Evolutionary conservation across 1,284 basidiomycete species (phyloP).

Genomic region (Malassezia caprae): DNA sequence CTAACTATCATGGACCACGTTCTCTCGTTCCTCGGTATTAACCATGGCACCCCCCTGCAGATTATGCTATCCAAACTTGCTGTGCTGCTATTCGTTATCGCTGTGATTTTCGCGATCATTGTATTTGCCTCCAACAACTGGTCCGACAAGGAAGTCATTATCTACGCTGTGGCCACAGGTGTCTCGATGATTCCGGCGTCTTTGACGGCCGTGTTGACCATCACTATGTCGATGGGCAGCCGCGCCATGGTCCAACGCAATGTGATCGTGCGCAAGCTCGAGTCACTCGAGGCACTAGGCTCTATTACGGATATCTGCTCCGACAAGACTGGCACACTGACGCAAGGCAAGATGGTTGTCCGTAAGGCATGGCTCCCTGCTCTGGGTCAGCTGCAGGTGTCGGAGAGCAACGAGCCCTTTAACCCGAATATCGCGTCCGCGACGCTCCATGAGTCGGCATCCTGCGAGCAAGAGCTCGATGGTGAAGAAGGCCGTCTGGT

Average conservation of each 20-base stretch:
- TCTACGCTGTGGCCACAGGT: conserved; percentile 52
- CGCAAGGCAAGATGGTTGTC: conserved; percentile 46
- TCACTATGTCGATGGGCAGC: conserved; percentile 54
- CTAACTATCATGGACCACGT: conserved; percentile 47
- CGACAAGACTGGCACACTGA: conserved; percentile 47
- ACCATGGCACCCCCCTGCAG: conserved; percentile 49
- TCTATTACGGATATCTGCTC: conserved; percentile 47
- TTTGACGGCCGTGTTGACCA: conserved; percentile 44
- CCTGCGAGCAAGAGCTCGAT: conserved; percentile 22
- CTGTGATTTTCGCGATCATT: conserved; percentile 48
- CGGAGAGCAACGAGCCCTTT: conserved; percentile 42
- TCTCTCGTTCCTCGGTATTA: conserved; percentile 47
- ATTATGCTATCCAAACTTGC: conserved; percentile 47
- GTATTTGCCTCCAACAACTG: conserved; percentile 49
- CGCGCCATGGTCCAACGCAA: conserved; percentile 54
- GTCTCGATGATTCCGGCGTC: conserved; percentile 55
- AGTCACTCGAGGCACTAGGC: conserved; percentile 44
- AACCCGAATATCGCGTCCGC: conserved; percentile 50
- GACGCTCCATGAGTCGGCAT: neutral
- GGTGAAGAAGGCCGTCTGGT: conserved; percentile 49
- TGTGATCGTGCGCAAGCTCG: conserved; percentile 53
- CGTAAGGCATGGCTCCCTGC: conserved; percentile 43
- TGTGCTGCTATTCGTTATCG: conserved; percentile 41
- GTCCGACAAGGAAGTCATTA: conserved; percentile 43
- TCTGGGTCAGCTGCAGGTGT: conserved; percentile 35